Conservation (phyloP, 306 rosid genomes). For the Arachis hypogaea region DNA sequence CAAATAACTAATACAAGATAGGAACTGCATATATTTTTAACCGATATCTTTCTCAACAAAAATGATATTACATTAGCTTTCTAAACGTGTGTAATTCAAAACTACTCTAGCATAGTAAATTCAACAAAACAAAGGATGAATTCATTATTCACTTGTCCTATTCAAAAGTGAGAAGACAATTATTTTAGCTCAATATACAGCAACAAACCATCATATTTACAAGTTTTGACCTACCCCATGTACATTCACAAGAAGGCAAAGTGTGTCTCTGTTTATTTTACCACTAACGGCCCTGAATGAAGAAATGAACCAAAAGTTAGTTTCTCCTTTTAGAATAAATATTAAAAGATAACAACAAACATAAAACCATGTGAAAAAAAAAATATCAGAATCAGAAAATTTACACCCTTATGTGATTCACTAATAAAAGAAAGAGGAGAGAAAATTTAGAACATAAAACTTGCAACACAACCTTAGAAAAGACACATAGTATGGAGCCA, state of each 20-base stretch:
- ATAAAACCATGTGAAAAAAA: conserved; percentile 17
- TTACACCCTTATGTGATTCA: neutral
- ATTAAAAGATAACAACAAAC: neutral
- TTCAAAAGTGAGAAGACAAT: conserved; percentile 27
- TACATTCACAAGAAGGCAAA: conserved; percentile 83
- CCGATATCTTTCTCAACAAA: conserved; percentile 28
- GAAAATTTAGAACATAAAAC: conserved; percentile 21
- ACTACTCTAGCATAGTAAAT: conserved; percentile 25
- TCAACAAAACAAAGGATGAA: conserved; percentile 18
- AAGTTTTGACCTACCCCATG: conserved; percentile 61
- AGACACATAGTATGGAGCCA: conserved; percentile 75
- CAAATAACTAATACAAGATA: conserved; percentile 26
- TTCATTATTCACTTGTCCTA: conserved; percentile 17
- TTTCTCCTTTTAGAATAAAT: conserved; percentile 16
- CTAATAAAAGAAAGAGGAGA: neutral
- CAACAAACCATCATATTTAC: conserved; percentile 24
- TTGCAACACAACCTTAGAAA: conserved; percentile 64
- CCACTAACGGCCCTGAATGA: conserved; percentile 72
- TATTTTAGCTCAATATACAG: conserved; percentile 26
- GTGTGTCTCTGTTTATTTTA: conserved; percentile 71
- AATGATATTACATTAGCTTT: conserved; percentile 25
- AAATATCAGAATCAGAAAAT: conserved; percentile 31
- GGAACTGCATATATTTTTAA: conserved; percentile 16
- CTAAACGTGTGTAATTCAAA: conserved; percentile 18
- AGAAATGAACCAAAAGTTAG: conserved; percentile 31